Base-by-base conservation (phyloP, 2,329 filamentous ascomycete genomes). In the Talaromyces sp. region DNA sequence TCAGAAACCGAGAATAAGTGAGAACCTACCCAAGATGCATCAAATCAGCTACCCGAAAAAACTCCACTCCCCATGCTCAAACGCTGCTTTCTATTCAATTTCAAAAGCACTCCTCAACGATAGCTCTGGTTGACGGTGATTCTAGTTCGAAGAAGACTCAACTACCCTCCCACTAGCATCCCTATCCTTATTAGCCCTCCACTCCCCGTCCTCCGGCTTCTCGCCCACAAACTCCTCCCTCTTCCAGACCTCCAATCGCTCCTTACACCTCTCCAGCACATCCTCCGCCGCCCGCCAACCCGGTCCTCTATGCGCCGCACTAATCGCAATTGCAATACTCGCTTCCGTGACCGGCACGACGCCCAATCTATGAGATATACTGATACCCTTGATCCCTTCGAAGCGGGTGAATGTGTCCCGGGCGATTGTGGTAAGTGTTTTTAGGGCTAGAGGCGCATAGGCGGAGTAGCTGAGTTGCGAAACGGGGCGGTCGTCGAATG, bases 191-290 rank as follows among this genome's bases (percentile, higher is more conserved):
- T 97, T 97, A 65, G 90, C 91, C 77, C 92, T 88, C 93, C 93
- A 97, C 50, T 95, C 84, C 6, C 84, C 76, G n/a, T 70, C 82
- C 16, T 88, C 90, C 66, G 89, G 88, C 21, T 69, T 44, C 23
- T 87, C 88, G 1, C 84, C 88, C 52, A 84, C 86, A 80, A 97
- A 97, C 74, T 92, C 89, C 79, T 98, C 93, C 67, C 87, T 81
- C 79, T 97, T 97, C 93, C 93, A 97, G 46, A 99, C 88, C 80
- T 99, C 95, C n/a, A 91, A 91, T 67, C 83, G 86, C 61, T 84
- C 85, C 80, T 98, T 99, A 72, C 91, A 92, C 73, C 86, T 80
- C 79, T 98, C 93, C 63, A 98, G 79, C 37, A 92, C 90, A 77
- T 96, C 91, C 79, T 98, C 93, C 0, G 91, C 93, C 0, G 90